phyloP scores from a whole-genome alignment of 345 rosid species.

The Eucalyptus marginata region DNA sequence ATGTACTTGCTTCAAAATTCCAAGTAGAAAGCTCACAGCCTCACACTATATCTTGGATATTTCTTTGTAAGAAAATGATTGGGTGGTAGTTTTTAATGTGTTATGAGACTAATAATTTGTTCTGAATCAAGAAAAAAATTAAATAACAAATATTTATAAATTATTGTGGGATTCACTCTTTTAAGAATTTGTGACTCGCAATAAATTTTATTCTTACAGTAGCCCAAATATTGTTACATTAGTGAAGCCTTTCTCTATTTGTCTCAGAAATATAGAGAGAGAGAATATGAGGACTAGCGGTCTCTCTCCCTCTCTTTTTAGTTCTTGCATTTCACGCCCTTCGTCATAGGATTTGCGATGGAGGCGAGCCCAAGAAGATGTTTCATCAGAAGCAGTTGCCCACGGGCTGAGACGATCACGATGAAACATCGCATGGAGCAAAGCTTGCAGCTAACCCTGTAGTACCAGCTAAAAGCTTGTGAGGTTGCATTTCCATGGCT shows the following conservation, averaged over 20 bases:
- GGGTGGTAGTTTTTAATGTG: rapidly evolving
- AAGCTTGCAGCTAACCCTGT: background rate
- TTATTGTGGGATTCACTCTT: rapidly evolving
- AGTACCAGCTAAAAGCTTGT: background rate
- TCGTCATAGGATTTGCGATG: background rate
- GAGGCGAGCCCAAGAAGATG: background rate
- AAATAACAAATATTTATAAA: no score
- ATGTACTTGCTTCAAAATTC: background rate
- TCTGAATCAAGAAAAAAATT: no score
- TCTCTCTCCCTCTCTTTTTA: background rate
- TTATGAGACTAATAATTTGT: rapidly evolving
- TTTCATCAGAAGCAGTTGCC: background rate
- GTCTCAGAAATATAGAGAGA: rapidly evolving
- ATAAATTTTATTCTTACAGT: rapidly evolving
- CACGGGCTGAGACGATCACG: background rate
- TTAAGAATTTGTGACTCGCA: no score
- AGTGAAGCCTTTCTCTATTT: background rate
- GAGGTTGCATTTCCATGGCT: background rate
- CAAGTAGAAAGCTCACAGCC: background rate
- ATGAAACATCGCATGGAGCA: background rate
- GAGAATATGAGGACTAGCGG: background rate
- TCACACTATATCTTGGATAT: background rate
- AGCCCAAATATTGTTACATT: rapidly evolving
- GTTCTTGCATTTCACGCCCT: background rate
- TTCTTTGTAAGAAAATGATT: no score